Conservation (phyloP, 1,284 basidiomycete genomes). For the Apiotrichum brassicae region DNA sequence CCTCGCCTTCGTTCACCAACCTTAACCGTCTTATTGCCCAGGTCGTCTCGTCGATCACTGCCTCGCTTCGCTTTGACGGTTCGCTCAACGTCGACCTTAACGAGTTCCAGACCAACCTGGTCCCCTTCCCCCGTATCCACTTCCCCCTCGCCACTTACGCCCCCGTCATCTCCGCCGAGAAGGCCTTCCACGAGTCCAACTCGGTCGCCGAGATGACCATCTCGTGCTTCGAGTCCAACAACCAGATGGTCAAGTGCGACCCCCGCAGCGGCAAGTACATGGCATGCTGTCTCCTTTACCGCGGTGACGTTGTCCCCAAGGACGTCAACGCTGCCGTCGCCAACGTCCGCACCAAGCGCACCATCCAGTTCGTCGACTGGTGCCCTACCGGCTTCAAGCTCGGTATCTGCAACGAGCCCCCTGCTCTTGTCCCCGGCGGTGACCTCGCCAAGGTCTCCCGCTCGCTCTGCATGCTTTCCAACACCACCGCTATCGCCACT, state of each 20-base stretch:
- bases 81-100: conserved; percentile 96
- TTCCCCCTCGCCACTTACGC: conserved; percentile 96
- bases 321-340: conserved; percentile 91
- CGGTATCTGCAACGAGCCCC: conserved; percentile 94
- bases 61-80: conserved; percentile 94
- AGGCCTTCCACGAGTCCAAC: conserved; percentile 89
- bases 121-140: conserved; percentile 96
- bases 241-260: conserved; percentile 99
- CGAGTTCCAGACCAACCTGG: conserved; percentile 98
- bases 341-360: conserved; percentile 92
- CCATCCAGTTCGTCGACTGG: conserved; percentile 94
- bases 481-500: conserved; percentile 62
- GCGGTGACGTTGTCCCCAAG: conserved; percentile 96
- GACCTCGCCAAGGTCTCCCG: conserved; percentile 91
- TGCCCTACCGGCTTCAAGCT: conserved; percentile 98
- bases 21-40: conserved; percentile 95
- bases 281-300: conserved; percentile 85
- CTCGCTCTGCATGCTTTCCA: conserved; percentile 93
- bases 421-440: conserved; percentile 83
- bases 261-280: conserved; percentile 95
- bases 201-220: conserved; percentile 98
- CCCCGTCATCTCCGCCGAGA: conserved; percentile 75
- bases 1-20: conserved; percentile 86
- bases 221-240: conserved; percentile 94
- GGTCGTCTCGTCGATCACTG: conserved; percentile 96